Conservation (phyloP, 345 rosid genomes). For the Rhodamnia argentea region DNA sequence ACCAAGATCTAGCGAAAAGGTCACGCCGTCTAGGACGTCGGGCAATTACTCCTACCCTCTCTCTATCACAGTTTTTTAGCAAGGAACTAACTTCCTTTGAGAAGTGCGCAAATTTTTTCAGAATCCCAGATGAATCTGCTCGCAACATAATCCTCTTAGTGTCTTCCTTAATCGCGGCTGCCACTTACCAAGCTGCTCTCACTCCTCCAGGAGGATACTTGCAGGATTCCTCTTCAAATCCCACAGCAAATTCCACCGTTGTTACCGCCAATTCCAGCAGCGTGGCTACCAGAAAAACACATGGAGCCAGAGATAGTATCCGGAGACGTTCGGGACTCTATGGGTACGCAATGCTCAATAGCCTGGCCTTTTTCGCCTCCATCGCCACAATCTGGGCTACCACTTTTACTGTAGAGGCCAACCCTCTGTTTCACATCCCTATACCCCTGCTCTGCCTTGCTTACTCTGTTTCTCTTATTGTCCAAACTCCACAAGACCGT, state of each 20-base stretch:
- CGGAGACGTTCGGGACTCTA: neutral
- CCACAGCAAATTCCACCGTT: neutral
- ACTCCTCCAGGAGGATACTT: neutral
- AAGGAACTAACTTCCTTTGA: neutral
- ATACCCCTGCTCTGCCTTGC: neutral
- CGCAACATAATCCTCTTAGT: neutral
- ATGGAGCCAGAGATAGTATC: neutral
- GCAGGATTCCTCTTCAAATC: neutral
- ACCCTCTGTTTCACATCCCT: neutral
- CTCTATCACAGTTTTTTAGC: neutral
- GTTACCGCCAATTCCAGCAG: neutral
- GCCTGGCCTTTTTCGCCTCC: neutral
- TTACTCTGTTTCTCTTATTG: rapidly evolving
- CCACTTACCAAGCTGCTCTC: neutral
- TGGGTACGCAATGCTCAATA: neutral
- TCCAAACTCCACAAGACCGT: neutral
- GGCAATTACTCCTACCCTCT: neutral
- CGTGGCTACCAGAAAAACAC: neutral
- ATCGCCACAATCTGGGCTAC: neutral
- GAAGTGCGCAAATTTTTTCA: neutral
- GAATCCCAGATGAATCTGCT: neutral
- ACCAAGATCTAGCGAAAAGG: neutral
- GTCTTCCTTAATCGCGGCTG: neutral
- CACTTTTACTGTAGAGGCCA: neutral
- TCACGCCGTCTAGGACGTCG: neutral